Base-by-base conservation (phyloP, 345 rosid genomes). In the Zanthoxylum bungeanum region DNA sequence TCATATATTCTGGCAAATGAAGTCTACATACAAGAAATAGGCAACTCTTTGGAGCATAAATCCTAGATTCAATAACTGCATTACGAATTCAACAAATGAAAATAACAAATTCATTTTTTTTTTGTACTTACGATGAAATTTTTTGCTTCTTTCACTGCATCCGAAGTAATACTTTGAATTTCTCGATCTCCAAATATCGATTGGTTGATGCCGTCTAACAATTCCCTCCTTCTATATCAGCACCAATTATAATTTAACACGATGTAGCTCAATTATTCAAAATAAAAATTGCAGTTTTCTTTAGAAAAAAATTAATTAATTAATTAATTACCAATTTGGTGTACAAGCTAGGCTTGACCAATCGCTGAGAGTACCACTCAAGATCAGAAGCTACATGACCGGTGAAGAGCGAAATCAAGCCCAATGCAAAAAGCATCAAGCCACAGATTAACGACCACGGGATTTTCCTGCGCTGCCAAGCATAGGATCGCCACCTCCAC, bases 341-440 rank as follows among this genome's bases (percentile, higher is more conserved):
- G 72, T 80, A 84, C 75, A 86, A 66, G 76, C 80, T 84, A 19
- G 81, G 83, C 71, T 86, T 88, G 50, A 75, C 88, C 76, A 95
- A 69, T 81, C 84, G 88, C 81, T 87, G 96, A 55, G 98, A 92
- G 75, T 89, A 95, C 98, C 98, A 91, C 64, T 95, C 98, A 59
- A 93, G 94, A 85, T 93, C 94, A 37, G 99, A 93, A 1, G 82
- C 99, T 47, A 93, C 90, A 66, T 96, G 98, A 52, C 98, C 98
- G 3, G 97, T 89, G 78, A 93, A 89, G 56, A 96, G 93, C 53
- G 98, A 96, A 70, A 93, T 87, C 79, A 96, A 77, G 3, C 99
- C 99, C 75, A 96, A 76, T 63, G 78, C 83, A 74, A 96, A 96
- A 52, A 96, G 91, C 96, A 96, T 84, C 76, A 86, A 55, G 36